phyloP scores from a whole-genome alignment of 2,329 filamentous ascomycete species.

The Paraphaeosphaeria sporulosa region DNA sequence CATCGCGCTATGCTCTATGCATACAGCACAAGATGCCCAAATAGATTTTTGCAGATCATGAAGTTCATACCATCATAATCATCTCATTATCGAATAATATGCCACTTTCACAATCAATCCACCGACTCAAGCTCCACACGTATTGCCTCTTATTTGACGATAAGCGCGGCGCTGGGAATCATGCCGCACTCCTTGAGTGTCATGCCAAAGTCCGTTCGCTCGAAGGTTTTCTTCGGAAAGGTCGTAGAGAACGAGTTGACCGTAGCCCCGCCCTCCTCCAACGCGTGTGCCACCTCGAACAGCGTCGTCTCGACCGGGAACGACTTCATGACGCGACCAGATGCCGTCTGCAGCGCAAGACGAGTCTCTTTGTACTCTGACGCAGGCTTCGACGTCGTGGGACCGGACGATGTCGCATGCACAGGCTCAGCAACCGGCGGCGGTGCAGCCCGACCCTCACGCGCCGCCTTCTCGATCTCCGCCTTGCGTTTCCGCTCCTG shows the following conservation, averaged over 20 bases:
- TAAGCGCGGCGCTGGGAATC: conserved; percentile 87
- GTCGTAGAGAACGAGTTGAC: conserved; percentile 83
- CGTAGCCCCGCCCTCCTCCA: conserved; percentile 74
- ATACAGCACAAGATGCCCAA: conserved; percentile 2
- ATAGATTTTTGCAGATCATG: not conserved
- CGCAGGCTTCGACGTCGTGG: conserved; percentile 67
- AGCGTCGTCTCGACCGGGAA: conserved; percentile 89
- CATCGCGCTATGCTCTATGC: conserved; percentile 3
- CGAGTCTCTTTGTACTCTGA: conserved; percentile 81
- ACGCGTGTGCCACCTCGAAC: conserved; percentile 84
- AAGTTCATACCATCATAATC: not conserved
- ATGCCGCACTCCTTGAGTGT: conserved; percentile 92
- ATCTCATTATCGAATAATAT: not conserved
- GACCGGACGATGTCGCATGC: conserved; percentile 55
- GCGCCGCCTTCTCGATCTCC: conserved; percentile 82
- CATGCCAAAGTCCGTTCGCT: conserved; percentile 78
- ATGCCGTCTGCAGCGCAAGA: conserved; percentile 78
- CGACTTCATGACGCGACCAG: conserved; percentile 83
- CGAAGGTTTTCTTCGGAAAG: conserved; percentile 85
- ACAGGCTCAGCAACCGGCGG: conserved; percentile 58
- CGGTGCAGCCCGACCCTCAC: conserved; percentile 73
- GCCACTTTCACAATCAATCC: not conserved
- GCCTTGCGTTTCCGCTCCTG: conserved; percentile 85
- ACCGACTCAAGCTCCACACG: not conserved
- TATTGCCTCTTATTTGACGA: conserved; percentile 60